phyloP scores from a whole-genome alignment of 2,329 filamentous ascomycete genomes.

The Xylaria sp. region DNA sequence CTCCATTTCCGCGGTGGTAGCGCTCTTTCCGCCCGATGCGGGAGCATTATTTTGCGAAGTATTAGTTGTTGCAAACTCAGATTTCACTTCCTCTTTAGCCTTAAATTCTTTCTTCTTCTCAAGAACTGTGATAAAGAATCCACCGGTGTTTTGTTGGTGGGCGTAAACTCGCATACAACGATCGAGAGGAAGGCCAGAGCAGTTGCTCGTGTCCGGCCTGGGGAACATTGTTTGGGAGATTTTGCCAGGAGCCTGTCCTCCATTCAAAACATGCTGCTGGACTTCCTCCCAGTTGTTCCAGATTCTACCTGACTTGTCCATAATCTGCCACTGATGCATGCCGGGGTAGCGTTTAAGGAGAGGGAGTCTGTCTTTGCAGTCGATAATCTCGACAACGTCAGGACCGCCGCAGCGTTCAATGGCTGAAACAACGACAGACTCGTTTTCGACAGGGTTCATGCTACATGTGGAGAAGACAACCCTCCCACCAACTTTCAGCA shows the following conservation, averaged over 20 bases:
- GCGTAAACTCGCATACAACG: conserved; percentile 94
- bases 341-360: conserved; percentile 80
- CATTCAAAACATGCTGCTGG: conserved; percentile 71
- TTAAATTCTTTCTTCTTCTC: conserved; percentile 91
- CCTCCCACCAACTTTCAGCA: conserved; percentile 93
- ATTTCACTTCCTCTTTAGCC: conserved; percentile 74
- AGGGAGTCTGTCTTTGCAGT: conserved; percentile 81
- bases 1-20: conserved; percentile 44
- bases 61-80: conserved; percentile 51
- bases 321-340: conserved; percentile 85
- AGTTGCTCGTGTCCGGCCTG: conserved; percentile 61
- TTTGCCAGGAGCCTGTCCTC: conserved; percentile 71
- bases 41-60: conserved; percentile 33
- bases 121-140: conserved; percentile 95
- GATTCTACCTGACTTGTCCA: conserved; percentile 83
- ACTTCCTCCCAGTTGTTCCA: conserved; percentile 87
- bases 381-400: conserved; percentile 82
- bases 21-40: conserved; percentile 35
- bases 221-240: conserved; percentile 88
- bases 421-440: conserved; percentile 87
- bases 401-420: conserved; percentile 89
- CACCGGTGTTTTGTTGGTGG: conserved; percentile 94
- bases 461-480: conserved; percentile 99
- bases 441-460: conserved; percentile 98
- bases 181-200: conserved; percentile 78